Base-by-base conservation (phyloP, 352 stramenopile species). In the Globisporangium okanoganense region DNA sequence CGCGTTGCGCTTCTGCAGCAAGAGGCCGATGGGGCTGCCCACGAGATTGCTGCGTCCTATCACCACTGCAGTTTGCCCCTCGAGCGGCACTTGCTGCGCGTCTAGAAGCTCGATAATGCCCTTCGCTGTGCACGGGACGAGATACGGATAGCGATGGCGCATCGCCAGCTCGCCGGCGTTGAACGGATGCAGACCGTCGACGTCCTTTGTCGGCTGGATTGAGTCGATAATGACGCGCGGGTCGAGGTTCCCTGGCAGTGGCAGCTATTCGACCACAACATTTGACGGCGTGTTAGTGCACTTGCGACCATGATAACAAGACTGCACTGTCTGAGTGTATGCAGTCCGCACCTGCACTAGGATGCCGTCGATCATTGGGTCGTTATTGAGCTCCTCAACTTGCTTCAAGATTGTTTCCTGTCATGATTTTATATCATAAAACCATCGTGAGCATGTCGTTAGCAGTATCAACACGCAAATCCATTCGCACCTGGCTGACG, bases 21-120 rank as follows among this genome's bases (percentile, higher is more conserved):
- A 58, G 55, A 98, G 87, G 7, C 86, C 94, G 43, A 99, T 85
- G 1, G 98, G 98, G 65, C 98, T 93, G 22, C 98, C 97, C 24
- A 99, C 98, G 58, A 99, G 88, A 74, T 99, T 99, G 62, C 82
- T 97, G 43, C 98, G 83, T 25, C 98, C 98, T 64, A 99, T 83
- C 8, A 99, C 92, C 8, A 99, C 97, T 1, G 95, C 97, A 36
- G 93, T 90, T 68, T 98, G 98, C 25, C 97, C 97, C 38, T 88
- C 69, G 43, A 99, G 75, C 18, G 84, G 71, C 1, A 98, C 88
- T n/a, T 77, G 45, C 47, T 90, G 68, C 9, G 77, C 75, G 40
- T 99, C 91, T 29, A 99, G 72, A 27, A 99, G 73, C 61, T 97
- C 97, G 38, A 99, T 83, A 57, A 98, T 98, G 51, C 97, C 97